These are phyloP conservation scores for Ceraceosorus guamensis DNA, from an alignment of 1,284 basidiomycete species.

Conservation along the genomic window DNA sequence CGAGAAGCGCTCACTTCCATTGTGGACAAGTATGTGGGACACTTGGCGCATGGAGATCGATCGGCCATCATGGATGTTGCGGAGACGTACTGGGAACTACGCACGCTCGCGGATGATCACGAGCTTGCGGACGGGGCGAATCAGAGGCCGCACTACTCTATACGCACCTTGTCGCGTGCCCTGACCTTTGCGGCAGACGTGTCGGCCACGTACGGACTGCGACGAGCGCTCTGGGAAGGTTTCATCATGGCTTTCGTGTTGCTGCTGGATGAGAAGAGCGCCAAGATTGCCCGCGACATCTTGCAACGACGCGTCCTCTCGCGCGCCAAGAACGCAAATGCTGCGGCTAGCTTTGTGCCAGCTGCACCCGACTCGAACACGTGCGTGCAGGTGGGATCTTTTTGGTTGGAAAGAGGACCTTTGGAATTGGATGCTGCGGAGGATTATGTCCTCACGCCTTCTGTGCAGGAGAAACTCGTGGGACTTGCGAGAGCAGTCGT, in stretches of 20 bases:
- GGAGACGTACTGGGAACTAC: conserved; percentile 80
- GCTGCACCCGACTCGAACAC: conserved; percentile 22
- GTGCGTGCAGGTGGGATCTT: conserved; percentile 74
- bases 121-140: conserved; percentile 90
- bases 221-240: conserved; percentile 88
- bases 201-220: conserved; percentile 63
- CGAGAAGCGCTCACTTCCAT: conserved; percentile 82
- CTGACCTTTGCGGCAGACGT: conserved; percentile 84
- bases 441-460: conserved; percentile 89
- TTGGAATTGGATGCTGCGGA: conserved; percentile 55
- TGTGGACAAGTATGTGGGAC: conserved; percentile 82
- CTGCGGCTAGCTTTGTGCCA: conserved; percentile 31
- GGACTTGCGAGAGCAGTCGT: conserved; percentile 85
- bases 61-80: conserved; percentile 82
- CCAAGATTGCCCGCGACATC: conserved; percentile 61
- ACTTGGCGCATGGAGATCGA: conserved; percentile 74
- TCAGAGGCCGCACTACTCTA: conserved; percentile 90
- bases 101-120: conserved; percentile 69
- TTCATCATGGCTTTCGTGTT: conserved; percentile 97
- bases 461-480: conserved; percentile 87
- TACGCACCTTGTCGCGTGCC: conserved; percentile 88
- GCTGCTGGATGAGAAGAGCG: conserved; percentile 74
- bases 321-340: conserved; percentile 65
- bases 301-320: conserved; percentile 74
- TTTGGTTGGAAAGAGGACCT: conserved; percentile 77